phyloP scores from a whole-genome alignment of 176 grass and related monocot species.

The Carex kokanica region DNA sequence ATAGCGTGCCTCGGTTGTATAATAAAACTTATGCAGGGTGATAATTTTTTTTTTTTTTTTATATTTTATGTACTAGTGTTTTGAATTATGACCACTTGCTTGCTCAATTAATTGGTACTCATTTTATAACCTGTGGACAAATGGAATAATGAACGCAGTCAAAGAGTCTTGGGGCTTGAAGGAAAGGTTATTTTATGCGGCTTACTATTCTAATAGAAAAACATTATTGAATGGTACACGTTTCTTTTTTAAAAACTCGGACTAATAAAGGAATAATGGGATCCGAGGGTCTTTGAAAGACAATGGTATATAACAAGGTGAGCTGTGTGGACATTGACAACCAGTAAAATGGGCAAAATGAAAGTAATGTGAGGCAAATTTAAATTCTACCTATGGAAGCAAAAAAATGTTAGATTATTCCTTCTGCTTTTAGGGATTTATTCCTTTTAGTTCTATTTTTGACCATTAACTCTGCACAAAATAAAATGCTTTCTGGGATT shows the following conservation, averaged over 20 bases:
- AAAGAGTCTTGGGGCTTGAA: slow-evolving; percentile 67
- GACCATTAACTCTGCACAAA: neutral
- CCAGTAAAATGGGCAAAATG: neutral
- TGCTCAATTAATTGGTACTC: slow-evolving; percentile 1
- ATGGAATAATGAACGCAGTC: slow-evolving; percentile 71
- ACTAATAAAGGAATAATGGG: neutral
- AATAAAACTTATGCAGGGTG: slow-evolving; percentile 83
- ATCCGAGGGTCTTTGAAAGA: neutral
- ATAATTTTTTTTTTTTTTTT: slow-evolving; percentile 6
- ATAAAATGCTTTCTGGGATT: neutral
- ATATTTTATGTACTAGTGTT: slow-evolving; percentile 8
- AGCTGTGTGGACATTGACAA: too few species aligned
- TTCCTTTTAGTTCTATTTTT: slow-evolving; percentile 6
- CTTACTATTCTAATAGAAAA: slow-evolving; percentile 37
- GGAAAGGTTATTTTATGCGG: slow-evolving; percentile 41
- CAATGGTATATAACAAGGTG: too few species aligned
- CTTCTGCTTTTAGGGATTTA: too few species aligned
- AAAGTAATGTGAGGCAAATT: neutral
- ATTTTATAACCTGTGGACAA: neutral
- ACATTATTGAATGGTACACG: slow-evolving; percentile 25
- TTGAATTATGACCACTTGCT: neutral
- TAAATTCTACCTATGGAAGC: neutral
- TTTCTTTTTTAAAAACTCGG: neutral
- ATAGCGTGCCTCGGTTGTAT: slow-evolving; percentile 62
- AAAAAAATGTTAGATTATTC: neutral